Conservation (phyloP, 1,139 yeast genomes). For the Protomyces inundatus region DNA sequence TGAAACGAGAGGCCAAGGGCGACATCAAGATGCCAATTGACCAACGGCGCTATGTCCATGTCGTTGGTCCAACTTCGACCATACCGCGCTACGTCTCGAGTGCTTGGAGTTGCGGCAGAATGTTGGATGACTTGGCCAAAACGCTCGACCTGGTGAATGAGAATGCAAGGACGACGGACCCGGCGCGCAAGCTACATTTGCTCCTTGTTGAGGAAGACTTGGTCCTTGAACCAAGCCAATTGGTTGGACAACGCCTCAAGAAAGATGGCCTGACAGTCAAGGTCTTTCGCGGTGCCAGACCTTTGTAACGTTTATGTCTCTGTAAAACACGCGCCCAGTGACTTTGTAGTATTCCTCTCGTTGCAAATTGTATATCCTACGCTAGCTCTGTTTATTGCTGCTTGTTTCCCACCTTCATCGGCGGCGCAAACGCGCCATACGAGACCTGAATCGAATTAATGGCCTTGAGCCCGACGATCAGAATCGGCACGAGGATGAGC, state of each 20-base stretch:
- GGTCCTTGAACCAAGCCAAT: slow-evolving; percentile 16
- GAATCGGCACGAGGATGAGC: slow-evolving; percentile 49
- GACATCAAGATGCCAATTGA: neutral
- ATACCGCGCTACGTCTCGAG: neutral
- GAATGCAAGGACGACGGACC: slow-evolving; percentile 15
- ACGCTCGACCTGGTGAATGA: slow-evolving; percentile 2
- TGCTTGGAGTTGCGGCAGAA: slow-evolving; percentile 7
- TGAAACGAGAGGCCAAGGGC: slow-evolving; percentile 16
- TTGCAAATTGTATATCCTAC: neutral
- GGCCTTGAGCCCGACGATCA: slow-evolving; percentile 58
- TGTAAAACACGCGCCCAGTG: neutral
- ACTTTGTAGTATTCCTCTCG: neutral
- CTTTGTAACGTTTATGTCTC: neutral
- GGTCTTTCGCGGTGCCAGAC: slow-evolving; percentile 7
- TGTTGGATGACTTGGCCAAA: slow-evolving; percentile 6
- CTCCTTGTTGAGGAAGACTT: neutral
- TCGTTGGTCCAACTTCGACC: neutral
- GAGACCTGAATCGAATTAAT: slow-evolving; percentile 58
- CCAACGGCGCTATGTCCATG: neutral
- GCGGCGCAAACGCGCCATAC: slow-evolving; percentile 65
- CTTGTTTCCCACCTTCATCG: slow-evolving; percentile 26
- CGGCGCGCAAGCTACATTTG: slow-evolving; percentile 4
- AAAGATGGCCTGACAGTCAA: neutral
- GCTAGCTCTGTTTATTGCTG: slow-evolving; percentile 1
- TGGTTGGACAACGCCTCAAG: neutral